Evolutionary conservation across 1,139 yeast genomes (phyloP).

Genomic region (Taphrina betulina): DNA sequence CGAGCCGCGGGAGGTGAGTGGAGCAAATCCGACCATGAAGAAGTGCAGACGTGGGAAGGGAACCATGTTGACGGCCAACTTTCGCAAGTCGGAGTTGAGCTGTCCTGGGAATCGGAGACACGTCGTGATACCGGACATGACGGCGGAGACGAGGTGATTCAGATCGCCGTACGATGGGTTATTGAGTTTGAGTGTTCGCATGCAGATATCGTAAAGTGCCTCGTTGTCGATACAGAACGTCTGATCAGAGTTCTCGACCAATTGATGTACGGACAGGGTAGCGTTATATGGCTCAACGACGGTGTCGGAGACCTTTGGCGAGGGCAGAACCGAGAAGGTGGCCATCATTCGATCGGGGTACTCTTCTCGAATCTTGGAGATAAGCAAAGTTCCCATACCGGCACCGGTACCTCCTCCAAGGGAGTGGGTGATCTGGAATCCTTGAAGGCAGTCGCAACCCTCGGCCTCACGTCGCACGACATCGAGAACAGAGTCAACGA

Average conservation of each 20-base stretch:
- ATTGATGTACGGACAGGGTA: conserved; percentile 48
- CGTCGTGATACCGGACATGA: conserved; percentile 53
- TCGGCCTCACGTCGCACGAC: conserved; percentile 52
- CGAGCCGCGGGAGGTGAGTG: conserved; percentile 49
- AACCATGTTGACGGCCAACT: conserved; percentile 51
- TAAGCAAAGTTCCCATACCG: conserved; percentile 50
- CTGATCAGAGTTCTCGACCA: conserved; percentile 50
- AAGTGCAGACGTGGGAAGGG: conserved; percentile 53
- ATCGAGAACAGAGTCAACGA: conserved; percentile 51
- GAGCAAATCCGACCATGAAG: conserved; percentile 52
- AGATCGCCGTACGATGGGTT: conserved; percentile 49
- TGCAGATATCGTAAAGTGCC: conserved; percentile 50
- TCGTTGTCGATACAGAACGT: conserved; percentile 52
- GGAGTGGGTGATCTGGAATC: conserved; percentile 53
- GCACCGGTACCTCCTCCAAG: conserved; percentile 53
- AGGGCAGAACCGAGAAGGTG: conserved; percentile 51
- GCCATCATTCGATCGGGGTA: conserved; percentile 52
- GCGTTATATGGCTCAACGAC: conserved; percentile 52
- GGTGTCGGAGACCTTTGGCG: conserved; percentile 51
- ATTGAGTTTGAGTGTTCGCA: conserved; percentile 47
- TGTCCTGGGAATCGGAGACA: conserved; percentile 52
- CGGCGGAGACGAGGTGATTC: conserved; percentile 49
- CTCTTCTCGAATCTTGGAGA: conserved; percentile 49
- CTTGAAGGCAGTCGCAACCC: conserved; percentile 49
- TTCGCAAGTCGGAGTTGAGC: conserved; percentile 51